These are phyloP conservation scores for Wickerhamomyces canadensis DNA, from an alignment of 805 yeast species.

Conservation along the genomic window DNA sequence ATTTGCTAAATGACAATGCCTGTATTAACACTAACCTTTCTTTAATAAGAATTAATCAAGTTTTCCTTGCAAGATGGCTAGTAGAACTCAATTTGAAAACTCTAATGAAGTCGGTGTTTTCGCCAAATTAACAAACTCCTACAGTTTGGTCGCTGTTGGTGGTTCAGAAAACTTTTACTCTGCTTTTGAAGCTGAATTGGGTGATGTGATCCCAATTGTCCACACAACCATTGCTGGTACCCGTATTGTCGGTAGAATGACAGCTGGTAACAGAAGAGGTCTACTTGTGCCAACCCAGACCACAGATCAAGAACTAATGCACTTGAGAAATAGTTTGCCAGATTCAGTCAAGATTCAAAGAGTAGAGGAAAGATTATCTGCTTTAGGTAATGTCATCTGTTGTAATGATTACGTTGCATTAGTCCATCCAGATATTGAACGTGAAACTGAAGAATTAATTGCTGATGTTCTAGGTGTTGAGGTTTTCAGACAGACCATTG, in stretches of 20 bases:
- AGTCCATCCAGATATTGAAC: constrained; percentile 98
- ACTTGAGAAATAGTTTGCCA: constrained; percentile 92
- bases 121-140: constrained; percentile 91
- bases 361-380: constrained; percentile 95
- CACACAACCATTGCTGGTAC: constrained; percentile 98
- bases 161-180: constrained; percentile 87
- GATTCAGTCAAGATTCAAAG: constrained; percentile 94
- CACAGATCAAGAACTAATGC: constrained; percentile 97
- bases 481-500: constrained; percentile 97
- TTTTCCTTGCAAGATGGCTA: constrained; percentile 54
- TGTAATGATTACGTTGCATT: constrained; percentile 98
- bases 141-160: constrained; percentile 94
- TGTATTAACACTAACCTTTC: not conserved
- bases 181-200: constrained; percentile 95
- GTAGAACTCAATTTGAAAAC: constrained; percentile 77
- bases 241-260: constrained; percentile 95
- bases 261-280: constrained; percentile 98
- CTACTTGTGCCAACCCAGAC: constrained; percentile 95
- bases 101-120: constrained; percentile 92
- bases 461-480: constrained; percentile 98
- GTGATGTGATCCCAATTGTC: constrained; percentile 93
- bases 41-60: too few species aligned
- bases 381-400: constrained; percentile 95
- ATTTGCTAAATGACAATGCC: not conserved
- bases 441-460: constrained; percentile 97